Conservation (phyloP, 2,329 filamentous ascomycete species). For the Scedosporium minutisporum region DNA sequence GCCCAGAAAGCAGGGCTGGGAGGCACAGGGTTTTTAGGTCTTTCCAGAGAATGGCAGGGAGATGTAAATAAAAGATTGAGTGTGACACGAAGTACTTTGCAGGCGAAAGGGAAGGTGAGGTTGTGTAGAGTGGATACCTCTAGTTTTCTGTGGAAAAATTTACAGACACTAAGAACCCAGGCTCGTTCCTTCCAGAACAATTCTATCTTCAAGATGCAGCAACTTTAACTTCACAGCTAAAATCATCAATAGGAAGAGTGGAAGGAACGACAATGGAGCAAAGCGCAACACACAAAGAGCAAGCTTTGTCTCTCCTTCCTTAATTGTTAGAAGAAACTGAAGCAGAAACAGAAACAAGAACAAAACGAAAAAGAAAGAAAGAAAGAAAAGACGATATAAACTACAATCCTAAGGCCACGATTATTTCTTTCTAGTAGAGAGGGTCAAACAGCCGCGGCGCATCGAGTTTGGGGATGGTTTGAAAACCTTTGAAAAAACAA, state of each 20-base stretch:
- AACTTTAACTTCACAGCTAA: not conserved
- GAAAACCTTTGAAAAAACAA: not conserved
- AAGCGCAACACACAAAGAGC: not conserved
- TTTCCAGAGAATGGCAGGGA: not conserved
- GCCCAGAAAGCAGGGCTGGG: too few relatives aligned
- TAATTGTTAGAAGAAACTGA: not conserved
- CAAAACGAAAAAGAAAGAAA: too few relatives aligned
- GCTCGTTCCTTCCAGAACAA: not conserved
- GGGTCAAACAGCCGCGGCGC: not conserved
- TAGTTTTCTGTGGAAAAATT: not conserved
- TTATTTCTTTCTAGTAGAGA: not conserved
- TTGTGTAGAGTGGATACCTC: not conserved
- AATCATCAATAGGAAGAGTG: not conserved
- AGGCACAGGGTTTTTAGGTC: not conserved
- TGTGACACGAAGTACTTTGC: not conserved
- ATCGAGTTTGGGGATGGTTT: not conserved
- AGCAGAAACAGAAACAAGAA: too few relatives aligned
- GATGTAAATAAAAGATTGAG: not conserved
- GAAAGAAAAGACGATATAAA: too few relatives aligned
- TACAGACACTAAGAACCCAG: not conserved
- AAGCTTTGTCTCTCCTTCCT: not conserved
- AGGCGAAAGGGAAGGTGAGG: not conserved
- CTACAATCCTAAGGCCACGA: too few relatives aligned
- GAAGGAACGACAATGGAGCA: not conserved
- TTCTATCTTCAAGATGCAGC: not conserved